Conservation (phyloP, 2,329 filamentous ascomycete species). For the Hymenoscyphus occultus region DNA sequence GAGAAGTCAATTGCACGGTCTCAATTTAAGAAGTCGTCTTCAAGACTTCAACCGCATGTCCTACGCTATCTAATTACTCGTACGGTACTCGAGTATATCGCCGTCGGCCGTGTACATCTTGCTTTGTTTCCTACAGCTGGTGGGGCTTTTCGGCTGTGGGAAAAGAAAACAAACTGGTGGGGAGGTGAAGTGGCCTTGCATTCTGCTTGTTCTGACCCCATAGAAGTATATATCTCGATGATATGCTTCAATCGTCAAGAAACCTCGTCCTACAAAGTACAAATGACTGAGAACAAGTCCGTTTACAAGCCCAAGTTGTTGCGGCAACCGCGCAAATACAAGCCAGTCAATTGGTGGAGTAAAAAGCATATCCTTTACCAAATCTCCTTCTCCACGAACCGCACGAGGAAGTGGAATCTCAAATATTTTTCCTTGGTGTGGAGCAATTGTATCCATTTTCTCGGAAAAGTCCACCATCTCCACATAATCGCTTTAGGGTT, state of each 20-base stretch:
- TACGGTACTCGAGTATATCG: too few species aligned
- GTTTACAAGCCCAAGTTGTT: not conserved
- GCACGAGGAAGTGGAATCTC: not conserved
- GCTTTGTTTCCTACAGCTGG: too few species aligned
- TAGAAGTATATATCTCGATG: too few species aligned
- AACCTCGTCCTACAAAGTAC: not conserved
- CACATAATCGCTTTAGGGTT: not conserved
- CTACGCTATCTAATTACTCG: too few species aligned
- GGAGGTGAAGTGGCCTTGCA: not conserved
- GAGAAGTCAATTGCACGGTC: not conserved
- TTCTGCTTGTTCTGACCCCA: not conserved
- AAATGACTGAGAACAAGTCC: not conserved
- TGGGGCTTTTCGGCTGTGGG: too few species aligned
- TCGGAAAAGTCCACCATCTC: conserved; percentile 6
- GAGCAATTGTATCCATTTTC: not conserved
- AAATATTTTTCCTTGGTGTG: not conserved
- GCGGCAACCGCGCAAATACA: not conserved
- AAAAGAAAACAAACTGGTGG: not conserved
- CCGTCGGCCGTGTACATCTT: too few species aligned
- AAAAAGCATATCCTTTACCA: not conserved
- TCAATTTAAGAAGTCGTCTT: not conserved
- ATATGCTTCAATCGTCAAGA: not conserved
- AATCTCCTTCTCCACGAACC: not conserved
- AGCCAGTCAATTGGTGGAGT: not conserved
- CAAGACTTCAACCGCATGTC: not conserved